Evolutionary conservation across 345 rosid genomes (phyloP), one percentile per base, ranked within the genome.

Genomic region (Boechera retrofracta): DNA sequence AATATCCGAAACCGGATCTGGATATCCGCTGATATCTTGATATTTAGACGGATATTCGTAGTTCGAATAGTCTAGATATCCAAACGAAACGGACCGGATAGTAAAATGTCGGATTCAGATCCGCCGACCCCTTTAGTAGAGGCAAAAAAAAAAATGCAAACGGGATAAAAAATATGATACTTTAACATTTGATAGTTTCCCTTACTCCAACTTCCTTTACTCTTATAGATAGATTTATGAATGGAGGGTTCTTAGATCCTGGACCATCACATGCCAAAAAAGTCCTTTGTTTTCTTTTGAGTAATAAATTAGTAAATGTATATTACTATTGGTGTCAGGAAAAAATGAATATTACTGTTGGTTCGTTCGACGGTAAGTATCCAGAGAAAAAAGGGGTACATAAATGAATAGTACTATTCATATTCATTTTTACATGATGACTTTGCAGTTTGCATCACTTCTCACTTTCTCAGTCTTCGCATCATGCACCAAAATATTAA

Each of bases 211-310:
- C 65, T 58, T 58, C 5, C 2, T 11, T 8, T 28, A 69, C 39
- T 8, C 52, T 63, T 39, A 26, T 24, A 29, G 6, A 69, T 13
- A 57, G 3, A 57, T 57, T 32, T 21, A 21, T 1, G 24, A 7
- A 53, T 38, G 39, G 8, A 11, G 33, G 24, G 7, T 8, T 42
- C 21, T 53, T 55, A 28, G 53, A 10, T 35, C 18, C 29, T 18
- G 44, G 33, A 26, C 51, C 39, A 48, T 36, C 61, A 64, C 77
- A 42, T 54, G 64, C 42, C 44, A 73, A 5, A 52, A 64, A 64
- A 5, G 11, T 31, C 24, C 5, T 63, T 73, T 64, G 64, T 66
- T 47, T 51, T 48, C 41, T 72, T 56, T 12, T 44, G 36, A 15
- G 49, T 56, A 36, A n/a, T 33, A 21, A 18, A 33, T 1, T 26